phyloP scores from a whole-genome alignment of 305 asterid genomes.

The Rubia balearica region DNA sequence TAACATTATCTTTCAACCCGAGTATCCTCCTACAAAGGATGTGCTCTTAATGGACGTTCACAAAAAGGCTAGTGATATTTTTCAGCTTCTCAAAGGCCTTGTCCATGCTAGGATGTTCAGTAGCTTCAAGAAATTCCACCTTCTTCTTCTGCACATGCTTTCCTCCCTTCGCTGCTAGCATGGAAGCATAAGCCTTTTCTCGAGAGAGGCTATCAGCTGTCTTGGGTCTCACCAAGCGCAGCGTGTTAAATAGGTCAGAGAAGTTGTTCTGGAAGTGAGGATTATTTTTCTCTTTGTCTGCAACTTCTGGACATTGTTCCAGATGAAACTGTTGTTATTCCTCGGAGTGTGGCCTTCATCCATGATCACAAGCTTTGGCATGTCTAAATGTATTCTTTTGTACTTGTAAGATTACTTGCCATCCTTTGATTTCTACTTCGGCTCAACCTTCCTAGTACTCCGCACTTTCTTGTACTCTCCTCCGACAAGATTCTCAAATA shows the following conservation, averaged over 20 bases:
- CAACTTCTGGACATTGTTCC: conserved; percentile 39
- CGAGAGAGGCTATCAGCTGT: conserved; percentile 31
- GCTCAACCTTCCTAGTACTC: neutral
- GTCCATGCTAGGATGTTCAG: conserved; percentile 14
- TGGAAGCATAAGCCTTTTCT: conserved; percentile 27
- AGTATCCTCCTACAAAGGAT: conserved; percentile 51
- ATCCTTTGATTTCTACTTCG: neutral
- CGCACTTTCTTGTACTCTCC: conserved; percentile 2
- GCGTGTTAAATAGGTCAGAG: conserved; percentile 56
- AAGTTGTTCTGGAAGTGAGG: conserved; percentile 72
- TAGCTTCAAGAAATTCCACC: conserved; percentile 16
- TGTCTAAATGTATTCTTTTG: conserved; percentile 36
- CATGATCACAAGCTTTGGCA: conserved; percentile 47
- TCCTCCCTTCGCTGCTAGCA: conserved; percentile 14
- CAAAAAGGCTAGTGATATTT: conserved; percentile 39
- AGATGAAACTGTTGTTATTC: conserved; percentile 39
- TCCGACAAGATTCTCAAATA: conserved; percentile 36
- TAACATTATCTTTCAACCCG: conserved; percentile 43
- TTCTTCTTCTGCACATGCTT: conserved; percentile 3
- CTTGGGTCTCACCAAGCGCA: conserved; percentile 54
- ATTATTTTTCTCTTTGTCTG: conserved; percentile 40
- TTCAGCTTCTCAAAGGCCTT: conserved; percentile 39
- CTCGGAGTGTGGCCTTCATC: conserved; percentile 79
- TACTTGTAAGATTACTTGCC: conserved; percentile 9
- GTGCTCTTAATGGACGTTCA: conserved; percentile 53